Conservation (phyloP, 768 basidiomycete genomes). For the Trametes punicea region DNA sequence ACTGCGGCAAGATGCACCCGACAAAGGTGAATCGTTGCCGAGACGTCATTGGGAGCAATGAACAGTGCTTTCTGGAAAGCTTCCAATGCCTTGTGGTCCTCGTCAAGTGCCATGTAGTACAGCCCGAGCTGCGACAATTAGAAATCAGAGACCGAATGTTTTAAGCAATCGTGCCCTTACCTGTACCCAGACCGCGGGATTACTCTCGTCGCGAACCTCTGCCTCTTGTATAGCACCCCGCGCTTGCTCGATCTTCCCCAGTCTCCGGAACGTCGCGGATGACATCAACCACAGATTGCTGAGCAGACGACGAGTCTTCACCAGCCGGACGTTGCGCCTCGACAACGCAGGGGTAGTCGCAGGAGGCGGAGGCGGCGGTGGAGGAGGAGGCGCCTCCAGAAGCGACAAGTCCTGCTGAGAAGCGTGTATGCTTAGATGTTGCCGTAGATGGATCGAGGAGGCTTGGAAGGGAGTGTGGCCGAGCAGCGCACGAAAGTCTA, state of each 20-base stretch:
- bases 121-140: constrained; percentile 57
- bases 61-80: constrained; percentile 89
- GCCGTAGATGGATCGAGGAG: constrained; percentile 82
- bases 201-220: constrained; percentile 80
- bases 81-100: constrained; percentile 60
- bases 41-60: constrained; percentile 72
- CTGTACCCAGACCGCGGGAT: constrained; percentile 94
- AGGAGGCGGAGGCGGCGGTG: constrained; percentile 46
- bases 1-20: constrained; percentile 60
- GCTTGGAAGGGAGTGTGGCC: constrained; percentile 64
- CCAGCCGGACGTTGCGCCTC: constrained; percentile 35
- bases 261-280: constrained; percentile 87
- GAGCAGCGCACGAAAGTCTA: constrained; percentile 70
- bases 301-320: constrained; percentile 62
- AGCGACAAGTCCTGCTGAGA: constrained; percentile 32
- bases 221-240: constrained; percentile 93
- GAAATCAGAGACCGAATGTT: not conserved
- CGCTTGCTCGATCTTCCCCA: constrained; percentile 87
- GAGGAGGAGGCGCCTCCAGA: constrained; percentile 31
- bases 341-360: constrained; percentile 23
- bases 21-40: constrained; percentile 76
- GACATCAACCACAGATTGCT: constrained; percentile 92
- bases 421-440: constrained; percentile 37
- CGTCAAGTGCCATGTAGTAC: constrained; percentile 60
- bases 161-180: no score